phyloP scores from a whole-genome alignment of 2,329 filamentous ascomycete species.

The Fusarium vanettenii region DNA sequence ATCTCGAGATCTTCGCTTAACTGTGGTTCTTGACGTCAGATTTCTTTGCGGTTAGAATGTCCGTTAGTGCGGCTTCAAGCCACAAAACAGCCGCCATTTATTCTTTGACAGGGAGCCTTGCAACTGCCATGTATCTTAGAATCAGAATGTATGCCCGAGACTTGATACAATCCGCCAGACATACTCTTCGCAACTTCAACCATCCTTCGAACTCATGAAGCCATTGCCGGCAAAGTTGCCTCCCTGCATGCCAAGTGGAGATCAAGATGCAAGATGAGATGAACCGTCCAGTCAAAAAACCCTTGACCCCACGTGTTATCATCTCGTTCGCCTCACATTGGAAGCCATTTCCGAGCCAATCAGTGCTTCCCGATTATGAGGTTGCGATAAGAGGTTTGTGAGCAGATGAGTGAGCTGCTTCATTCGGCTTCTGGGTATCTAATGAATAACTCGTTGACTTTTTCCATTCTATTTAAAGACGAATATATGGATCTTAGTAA shows the following conservation, averaged over 20 bases:
- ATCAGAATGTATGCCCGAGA: background rate
- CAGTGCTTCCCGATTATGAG: background rate
- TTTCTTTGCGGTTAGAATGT: constrained; percentile 10
- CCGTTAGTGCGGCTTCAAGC: background rate
- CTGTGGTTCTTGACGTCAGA: background rate
- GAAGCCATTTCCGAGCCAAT: background rate
- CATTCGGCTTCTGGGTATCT: background rate
- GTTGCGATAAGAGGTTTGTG: background rate
- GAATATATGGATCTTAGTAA: background rate
- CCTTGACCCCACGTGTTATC: constrained; percentile 18
- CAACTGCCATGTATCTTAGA: background rate
- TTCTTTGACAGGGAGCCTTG: background rate
- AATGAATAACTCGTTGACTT: background rate
- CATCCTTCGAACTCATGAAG: background rate
- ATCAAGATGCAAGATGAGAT: constrained; percentile 2
- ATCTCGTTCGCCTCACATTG: background rate
- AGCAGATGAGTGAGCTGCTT: background rate
- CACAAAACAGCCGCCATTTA: background rate
- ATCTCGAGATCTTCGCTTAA: background rate
- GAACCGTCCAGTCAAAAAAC: constrained; percentile 26
- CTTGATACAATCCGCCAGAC: background rate
- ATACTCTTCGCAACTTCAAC: background rate
- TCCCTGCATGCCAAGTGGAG: constrained; percentile 23
- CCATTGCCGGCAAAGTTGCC: background rate
- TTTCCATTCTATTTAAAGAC: background rate